phyloP scores from a whole-genome alignment of 1,284 basidiomycete genomes.

The Caloboletus firmus region DNA sequence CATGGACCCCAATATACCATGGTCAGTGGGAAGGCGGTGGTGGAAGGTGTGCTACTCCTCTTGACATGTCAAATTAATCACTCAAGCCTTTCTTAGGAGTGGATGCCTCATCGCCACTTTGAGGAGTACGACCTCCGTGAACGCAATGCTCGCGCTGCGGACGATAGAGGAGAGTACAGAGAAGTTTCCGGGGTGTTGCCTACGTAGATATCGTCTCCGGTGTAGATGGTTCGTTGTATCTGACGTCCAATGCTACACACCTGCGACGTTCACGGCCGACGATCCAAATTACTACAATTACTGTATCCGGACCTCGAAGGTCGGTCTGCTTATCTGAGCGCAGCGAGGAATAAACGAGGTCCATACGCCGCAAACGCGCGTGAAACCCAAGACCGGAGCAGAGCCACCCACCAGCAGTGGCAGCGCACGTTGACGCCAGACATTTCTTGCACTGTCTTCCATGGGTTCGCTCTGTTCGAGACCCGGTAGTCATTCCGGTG shows the following conservation, averaged over 20 bases:
- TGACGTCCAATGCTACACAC: background rate
- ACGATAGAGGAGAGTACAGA: slow-evolving; percentile 43
- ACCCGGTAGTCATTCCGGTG: slow-evolving; percentile 47
- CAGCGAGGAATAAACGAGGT: slow-evolving; percentile 28
- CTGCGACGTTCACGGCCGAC: background rate
- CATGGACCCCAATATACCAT: slow-evolving; percentile 58
- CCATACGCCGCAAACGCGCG: slow-evolving; percentile 13
- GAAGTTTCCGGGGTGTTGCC: slow-evolving; percentile 35
- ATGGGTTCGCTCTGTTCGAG: slow-evolving; percentile 76
- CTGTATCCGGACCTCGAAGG: background rate
- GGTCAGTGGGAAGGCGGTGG: slow-evolving; percentile 62
- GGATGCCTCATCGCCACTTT: slow-evolving; percentile 54
- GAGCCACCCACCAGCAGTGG: background rate
- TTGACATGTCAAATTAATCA: slow-evolving; percentile 23
- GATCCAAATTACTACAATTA: slow-evolving; percentile 7
- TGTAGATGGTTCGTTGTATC: slow-evolving; percentile 1
- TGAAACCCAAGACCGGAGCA: slow-evolving; percentile 16
- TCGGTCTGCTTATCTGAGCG: slow-evolving; percentile 10
- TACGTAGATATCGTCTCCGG: slow-evolving; percentile 20
- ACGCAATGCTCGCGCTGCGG: slow-evolving; percentile 37
- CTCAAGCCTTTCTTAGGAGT: slow-evolving; percentile 44
- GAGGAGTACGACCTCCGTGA: slow-evolving; percentile 51
- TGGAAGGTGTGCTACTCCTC: slow-evolving; percentile 64
- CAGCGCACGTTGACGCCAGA: background rate
- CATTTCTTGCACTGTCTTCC: slow-evolving; percentile 4